phyloP scores from a whole-genome alignment of 2,329 filamentous ascomycete genomes.

The Calonectria pauciramosa region DNA sequence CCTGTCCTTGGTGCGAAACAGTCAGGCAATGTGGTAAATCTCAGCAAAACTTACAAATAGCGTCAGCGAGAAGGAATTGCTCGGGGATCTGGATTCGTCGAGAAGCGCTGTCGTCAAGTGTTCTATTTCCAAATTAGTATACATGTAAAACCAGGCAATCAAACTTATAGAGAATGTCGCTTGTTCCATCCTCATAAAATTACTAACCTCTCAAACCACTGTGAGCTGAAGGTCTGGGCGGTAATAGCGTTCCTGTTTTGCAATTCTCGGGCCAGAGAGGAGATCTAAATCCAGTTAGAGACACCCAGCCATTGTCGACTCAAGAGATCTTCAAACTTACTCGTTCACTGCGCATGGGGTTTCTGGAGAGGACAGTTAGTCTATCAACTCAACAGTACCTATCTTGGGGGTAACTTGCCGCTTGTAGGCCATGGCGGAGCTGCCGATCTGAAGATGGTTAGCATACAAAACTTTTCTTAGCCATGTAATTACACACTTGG shows the following conservation, averaged over 20 bases:
- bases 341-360: not conserved
- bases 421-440: not conserved
- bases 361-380: not conserved
- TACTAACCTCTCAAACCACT: not conserved
- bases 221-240: not conserved
- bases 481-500: not conserved
- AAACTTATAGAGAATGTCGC: not conserved
- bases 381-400: not conserved
- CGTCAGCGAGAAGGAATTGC: constrained; percentile 34
- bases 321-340: not conserved
- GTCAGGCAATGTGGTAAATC: not conserved
- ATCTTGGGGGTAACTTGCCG: not conserved
- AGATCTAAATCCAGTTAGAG: not conserved
- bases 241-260: not conserved
- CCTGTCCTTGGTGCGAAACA: not conserved
- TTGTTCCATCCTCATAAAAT: not conserved
- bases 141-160: not conserved
- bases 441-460: not conserved
- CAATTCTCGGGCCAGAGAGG: not conserved
- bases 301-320: too few species aligned
- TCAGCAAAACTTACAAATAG: constrained; percentile 16
- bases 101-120: not conserved
- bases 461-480: not conserved
- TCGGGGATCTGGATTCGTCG: constrained; percentile 36
- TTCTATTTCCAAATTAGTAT: not conserved